Evolutionary conservation across 2,329 filamentous ascomycete genomes (phyloP).

Genomic region (Magnaporthiopsis poae): DNA sequence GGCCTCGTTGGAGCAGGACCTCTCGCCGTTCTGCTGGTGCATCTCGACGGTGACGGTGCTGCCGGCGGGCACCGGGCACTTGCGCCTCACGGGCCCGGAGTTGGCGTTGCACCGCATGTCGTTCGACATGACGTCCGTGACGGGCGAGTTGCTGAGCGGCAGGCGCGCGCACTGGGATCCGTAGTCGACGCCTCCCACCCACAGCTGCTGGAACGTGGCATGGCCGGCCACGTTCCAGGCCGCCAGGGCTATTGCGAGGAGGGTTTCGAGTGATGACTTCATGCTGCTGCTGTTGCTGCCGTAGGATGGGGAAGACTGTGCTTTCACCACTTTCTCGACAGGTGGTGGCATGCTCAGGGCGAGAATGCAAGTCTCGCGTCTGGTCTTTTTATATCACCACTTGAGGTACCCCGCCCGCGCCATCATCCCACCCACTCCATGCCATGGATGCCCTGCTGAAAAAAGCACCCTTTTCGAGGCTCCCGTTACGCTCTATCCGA

Average conservation of each 20-base stretch:
- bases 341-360: background rate
- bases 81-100: conserved; percentile 21
- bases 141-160: conserved; percentile 37
- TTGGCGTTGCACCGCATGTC: conserved; percentile 34
- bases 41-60: conserved; percentile 41
- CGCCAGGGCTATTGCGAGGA: conserved; percentile 22
- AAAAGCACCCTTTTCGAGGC: background rate
- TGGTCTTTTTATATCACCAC: background rate
- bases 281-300: conserved; percentile 17
- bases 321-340: background rate
- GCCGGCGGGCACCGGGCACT: conserved; percentile 35
- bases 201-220: conserved; percentile 41
- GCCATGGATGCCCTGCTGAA: no score
- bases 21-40: conserved; percentile 34
- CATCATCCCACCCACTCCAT: background rate
- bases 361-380: no score
- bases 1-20: conserved; percentile 32
- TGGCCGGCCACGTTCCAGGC: conserved; percentile 32
- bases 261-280: conserved; percentile 25
- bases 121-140: conserved; percentile 29
- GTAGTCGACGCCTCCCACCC: conserved; percentile 34
- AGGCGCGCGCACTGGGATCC: conserved; percentile 37
- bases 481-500: background rate
- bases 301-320: background rate
- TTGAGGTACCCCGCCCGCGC: no score